Evolutionary conservation across 192 early-diverging fungal species (phyloP).

Genomic region (Coemansia sp.): DNA sequence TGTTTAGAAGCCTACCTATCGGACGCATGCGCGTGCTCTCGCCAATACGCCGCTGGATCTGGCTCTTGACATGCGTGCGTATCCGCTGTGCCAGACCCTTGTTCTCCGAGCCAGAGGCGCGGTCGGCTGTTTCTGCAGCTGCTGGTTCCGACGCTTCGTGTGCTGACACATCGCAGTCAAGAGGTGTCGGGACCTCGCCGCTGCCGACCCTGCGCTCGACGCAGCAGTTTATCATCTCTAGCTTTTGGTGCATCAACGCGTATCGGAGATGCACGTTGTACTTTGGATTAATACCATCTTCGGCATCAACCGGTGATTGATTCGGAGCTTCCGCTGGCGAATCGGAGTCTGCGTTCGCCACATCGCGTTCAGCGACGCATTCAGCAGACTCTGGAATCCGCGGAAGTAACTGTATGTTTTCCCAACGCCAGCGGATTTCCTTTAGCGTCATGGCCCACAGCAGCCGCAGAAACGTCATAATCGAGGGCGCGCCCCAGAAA

Average conservation of each 20-base stretch:
- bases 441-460: constrained; percentile 65
- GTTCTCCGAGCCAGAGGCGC: neutral
- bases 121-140: no score
- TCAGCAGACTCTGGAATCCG: constrained; percentile 47
- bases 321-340: neutral
- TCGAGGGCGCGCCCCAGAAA: constrained; percentile 53
- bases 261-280: constrained; percentile 61
- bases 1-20: constrained; percentile 33
- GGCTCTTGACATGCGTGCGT: constrained; percentile 27
- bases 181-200: neutral
- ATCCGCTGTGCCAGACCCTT: constrained; percentile 32
- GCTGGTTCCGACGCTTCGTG: no score
- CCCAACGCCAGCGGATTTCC: constrained; percentile 63
- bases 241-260: constrained; percentile 68
- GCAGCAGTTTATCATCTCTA: constrained; percentile 83
- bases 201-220: constrained; percentile 47
- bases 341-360: constrained; percentile 12
- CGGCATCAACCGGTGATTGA: neutral
- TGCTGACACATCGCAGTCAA: no score
- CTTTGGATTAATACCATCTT: neutral
- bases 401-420: constrained; percentile 56
- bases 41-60: constrained; percentile 25
- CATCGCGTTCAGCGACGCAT: neutral
- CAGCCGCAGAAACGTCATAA: constrained; percentile 67
- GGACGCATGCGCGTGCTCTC: constrained; percentile 41